phyloP scores from a whole-genome alignment of 495 filamentous ascomycete genomes.

The Rusavskia elegans region DNA sequence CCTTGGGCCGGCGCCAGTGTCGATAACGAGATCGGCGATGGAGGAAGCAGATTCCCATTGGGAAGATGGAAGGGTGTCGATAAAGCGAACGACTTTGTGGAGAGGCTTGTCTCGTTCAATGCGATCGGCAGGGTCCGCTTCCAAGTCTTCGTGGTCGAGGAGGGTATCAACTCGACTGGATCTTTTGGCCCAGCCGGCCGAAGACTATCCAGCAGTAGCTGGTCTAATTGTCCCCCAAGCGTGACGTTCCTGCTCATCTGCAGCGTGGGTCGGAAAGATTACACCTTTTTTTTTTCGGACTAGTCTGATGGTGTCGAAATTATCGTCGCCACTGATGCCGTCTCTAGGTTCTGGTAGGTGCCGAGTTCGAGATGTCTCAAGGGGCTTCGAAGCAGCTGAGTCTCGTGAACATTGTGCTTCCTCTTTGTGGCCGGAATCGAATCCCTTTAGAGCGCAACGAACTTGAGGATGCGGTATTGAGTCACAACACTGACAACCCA shows the following conservation, averaged over 20 bases:
- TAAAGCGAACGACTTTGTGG: slow-evolving; percentile 72
- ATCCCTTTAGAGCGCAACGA: slow-evolving; percentile 97
- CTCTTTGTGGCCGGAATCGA: no score
- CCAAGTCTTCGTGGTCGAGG: slow-evolving; percentile 86
- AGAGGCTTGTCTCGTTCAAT: slow-evolving; percentile 79
- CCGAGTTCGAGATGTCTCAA: slow-evolving; percentile 74
- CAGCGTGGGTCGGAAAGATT: no score
- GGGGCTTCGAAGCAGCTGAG: slow-evolving; percentile 74
- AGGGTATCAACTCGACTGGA: slow-evolving; percentile 83
- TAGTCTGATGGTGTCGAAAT: no score
- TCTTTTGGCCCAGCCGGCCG: no score
- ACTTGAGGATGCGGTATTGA: slow-evolving; percentile 96
- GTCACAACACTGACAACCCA: slow-evolving; percentile 95
- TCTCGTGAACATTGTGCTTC: slow-evolving; percentile 86
- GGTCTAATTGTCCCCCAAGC: no score
- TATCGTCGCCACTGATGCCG: slow-evolving; percentile 83
- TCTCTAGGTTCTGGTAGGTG: slow-evolving; percentile 64
- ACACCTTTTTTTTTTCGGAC: no score
- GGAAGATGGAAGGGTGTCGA: slow-evolving; percentile 35
- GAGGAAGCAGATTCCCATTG: slow-evolving; percentile 8
- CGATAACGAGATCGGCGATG: slow-evolving; percentile 66
- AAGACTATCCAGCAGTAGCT: no score
- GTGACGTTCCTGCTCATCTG: no score
- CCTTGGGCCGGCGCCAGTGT: slow-evolving; percentile 71
- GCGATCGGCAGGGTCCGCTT: slow-evolving; percentile 77